phyloP scores from a whole-genome alignment of 1,139 yeast species.

The Sugiyamaella grinbergsii region DNA sequence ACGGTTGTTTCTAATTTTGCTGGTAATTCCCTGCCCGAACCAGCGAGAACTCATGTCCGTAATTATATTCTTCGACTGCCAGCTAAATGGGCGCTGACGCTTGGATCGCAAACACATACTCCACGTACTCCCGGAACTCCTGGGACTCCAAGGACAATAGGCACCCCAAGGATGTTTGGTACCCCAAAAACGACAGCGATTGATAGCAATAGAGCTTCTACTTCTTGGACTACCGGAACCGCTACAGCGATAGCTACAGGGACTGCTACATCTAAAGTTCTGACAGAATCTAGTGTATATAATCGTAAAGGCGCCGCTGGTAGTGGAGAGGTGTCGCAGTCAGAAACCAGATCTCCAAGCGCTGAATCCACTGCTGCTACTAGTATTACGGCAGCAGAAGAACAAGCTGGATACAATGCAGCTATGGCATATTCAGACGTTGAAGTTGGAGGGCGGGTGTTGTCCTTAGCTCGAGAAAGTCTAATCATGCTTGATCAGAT shows the following conservation, averaged over 20 bases:
- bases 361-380: conserved; percentile 15
- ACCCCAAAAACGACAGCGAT: conserved; percentile 20
- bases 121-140: conserved; percentile 20
- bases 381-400: conserved; percentile 2
- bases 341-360: conserved; percentile 10
- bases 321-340: background rate
- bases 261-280: background rate
- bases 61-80: conserved; percentile 78
- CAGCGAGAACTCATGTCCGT: conserved; percentile 82
- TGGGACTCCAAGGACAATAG: conserved; percentile 14
- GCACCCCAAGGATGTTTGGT: too few species aligned
- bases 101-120: conserved; percentile 27
- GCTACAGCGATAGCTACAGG: background rate
- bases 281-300: background rate
- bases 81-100: conserved; percentile 54
- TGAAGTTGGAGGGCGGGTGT: conserved; percentile 65
- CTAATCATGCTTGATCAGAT: conserved; percentile 84
- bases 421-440: conserved; percentile 33
- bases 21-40: conserved; percentile 72
- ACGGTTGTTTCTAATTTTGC: conserved; percentile 83
- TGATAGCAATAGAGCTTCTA: background rate
- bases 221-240: conserved; percentile 1
- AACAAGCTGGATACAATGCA: conserved; percentile 9
- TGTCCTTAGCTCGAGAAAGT: conserved; percentile 84
- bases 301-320: background rate